phyloP scores from a whole-genome alignment of 2,329 filamentous ascomycete genomes.

The Aspergillus sp. region DNA sequence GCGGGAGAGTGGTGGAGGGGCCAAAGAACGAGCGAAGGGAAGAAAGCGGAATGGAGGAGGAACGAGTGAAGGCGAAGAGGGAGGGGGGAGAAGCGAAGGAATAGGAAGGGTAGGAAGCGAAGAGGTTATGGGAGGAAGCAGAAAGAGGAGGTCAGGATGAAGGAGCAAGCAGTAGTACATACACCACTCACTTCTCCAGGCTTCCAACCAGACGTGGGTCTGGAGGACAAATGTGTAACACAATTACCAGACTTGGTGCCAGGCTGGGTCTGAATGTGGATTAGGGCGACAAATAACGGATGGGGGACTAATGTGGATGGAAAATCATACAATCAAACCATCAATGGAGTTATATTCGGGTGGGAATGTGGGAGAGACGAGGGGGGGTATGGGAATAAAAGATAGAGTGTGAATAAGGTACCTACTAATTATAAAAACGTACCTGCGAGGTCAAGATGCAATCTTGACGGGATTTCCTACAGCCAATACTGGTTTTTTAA shows the following conservation, averaged over 20 bases:
- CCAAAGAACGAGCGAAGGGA: background rate
- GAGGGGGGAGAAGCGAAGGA: background rate
- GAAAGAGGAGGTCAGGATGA: background rate
- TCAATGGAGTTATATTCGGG: too few relatives aligned
- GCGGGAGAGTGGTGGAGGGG: conserved; percentile 7
- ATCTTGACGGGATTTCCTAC: background rate
- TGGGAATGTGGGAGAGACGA: too few relatives aligned
- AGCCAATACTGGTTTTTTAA: too few relatives aligned
- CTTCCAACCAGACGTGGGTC: background rate
- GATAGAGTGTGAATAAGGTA: background rate
- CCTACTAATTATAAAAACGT: too few relatives aligned
- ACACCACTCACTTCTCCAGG: background rate
- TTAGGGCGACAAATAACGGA: too few relatives aligned
- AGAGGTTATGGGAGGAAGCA: background rate
- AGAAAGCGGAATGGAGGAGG: background rate
- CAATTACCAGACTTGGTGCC: background rate
- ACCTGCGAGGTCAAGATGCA: background rate
- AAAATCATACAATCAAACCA: too few relatives aligned
- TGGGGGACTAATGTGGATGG: too few relatives aligned
- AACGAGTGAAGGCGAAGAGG: background rate
- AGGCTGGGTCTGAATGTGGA: background rate
- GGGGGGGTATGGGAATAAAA: too few relatives aligned
- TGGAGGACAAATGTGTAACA: background rate
- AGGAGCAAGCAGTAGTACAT: background rate
- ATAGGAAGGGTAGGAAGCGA: background rate